phyloP scores from a whole-genome alignment of 2,329 filamentous ascomycete genomes.

The Cordyceps sp. region DNA sequence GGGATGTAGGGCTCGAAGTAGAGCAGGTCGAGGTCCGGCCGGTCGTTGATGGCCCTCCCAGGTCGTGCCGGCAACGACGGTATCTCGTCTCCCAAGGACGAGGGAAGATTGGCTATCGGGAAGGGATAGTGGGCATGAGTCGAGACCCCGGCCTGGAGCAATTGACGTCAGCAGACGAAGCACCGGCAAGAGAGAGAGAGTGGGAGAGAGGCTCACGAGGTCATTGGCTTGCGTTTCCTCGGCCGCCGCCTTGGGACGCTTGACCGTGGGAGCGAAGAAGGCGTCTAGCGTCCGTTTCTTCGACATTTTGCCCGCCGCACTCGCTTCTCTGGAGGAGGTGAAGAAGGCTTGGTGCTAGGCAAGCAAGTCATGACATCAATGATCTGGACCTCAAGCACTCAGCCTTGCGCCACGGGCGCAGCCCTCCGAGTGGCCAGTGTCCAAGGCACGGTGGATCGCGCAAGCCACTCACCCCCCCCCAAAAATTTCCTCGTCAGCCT shows the following conservation, averaged over 20 bases:
- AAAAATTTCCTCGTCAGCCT: too few species aligned
- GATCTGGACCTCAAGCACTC: too few species aligned
- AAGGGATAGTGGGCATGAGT: constrained; percentile 31
- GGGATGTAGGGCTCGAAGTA: constrained; percentile 63
- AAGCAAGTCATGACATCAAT: too few species aligned
- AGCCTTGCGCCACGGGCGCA: too few species aligned
- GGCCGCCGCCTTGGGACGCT: constrained; percentile 7
- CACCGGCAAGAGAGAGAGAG: not conserved
- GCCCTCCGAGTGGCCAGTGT: too few species aligned
- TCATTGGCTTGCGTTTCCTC: constrained; percentile 1
- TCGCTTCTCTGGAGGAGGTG: not conserved
- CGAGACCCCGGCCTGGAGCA: constrained; percentile 9
- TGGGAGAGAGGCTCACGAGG: not conserved
- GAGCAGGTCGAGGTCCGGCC: constrained; percentile 54
- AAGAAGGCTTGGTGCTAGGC: not conserved
- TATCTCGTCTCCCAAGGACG: constrained; percentile 20
- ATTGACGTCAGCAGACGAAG: too few species aligned
- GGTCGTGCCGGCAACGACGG: constrained; percentile 31
- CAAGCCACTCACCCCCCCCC: too few species aligned
- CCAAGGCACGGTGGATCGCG: too few species aligned
- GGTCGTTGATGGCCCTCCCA: constrained; percentile 42
- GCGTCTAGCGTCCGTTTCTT: constrained; percentile 43
- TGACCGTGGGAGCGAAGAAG: constrained; percentile 35
- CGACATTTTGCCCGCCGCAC: constrained; percentile 2
- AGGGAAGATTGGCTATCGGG: constrained; percentile 27